Evolutionary conservation across 148 eudicot genomes (phyloP).

Genomic region (Fagopyrum homotropicum): DNA sequence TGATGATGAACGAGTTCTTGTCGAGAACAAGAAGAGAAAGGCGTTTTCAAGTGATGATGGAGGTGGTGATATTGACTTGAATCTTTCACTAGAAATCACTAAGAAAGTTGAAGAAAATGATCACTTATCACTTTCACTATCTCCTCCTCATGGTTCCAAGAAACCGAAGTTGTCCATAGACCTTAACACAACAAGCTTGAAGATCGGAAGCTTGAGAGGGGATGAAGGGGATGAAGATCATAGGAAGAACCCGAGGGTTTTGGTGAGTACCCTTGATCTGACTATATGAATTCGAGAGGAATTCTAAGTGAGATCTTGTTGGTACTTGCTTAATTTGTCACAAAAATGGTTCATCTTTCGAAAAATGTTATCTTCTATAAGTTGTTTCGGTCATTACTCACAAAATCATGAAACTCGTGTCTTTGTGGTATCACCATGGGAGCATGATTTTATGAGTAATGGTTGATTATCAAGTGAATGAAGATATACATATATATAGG

Average conservation of each 20-base stretch:
- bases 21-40: conserved; percentile 11
- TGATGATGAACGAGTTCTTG: not conserved
- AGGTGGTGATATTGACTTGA: conserved; percentile 5
- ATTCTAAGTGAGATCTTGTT: conserved; percentile 14
- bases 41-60: not conserved
- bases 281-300: conserved; percentile 11
- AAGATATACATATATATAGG: not conserved
- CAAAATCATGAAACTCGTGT: conserved; percentile 11
- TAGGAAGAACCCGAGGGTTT: not conserved
- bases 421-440: not conserved
- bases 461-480: not conserved
- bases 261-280: conserved; percentile 17
- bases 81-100: conserved; percentile 12
- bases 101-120: not conserved
- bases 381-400: not conserved
- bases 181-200: conserved; percentile 1
- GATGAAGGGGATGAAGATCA: not conserved
- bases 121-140: conserved; percentile 5
- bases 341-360: not conserved
- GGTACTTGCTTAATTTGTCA: conserved; percentile 10
- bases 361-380: not conserved
- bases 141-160: not conserved
- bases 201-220: not conserved
- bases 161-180: not conserved
- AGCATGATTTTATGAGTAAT: conserved; percentile 11